These are phyloP conservation scores for Lachnellula hyalina DNA, from an alignment of 2,329 filamentous ascomycete genomes.

Conservation along the genomic window DNA sequence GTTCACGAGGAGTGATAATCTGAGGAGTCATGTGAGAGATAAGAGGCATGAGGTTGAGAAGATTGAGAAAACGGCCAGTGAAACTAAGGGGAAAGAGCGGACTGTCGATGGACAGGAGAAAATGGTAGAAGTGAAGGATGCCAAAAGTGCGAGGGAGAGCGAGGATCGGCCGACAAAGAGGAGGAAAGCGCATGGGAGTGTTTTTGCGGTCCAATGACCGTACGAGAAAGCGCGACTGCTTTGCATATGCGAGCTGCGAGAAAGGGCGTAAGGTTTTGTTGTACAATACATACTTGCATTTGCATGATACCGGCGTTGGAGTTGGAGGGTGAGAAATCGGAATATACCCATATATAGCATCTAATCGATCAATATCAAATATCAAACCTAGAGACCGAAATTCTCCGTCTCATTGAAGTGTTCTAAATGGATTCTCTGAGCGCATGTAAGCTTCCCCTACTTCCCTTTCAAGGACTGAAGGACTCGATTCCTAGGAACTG, in stretches of 20 bases:
- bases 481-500: too few species aligned
- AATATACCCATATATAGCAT: not conserved
- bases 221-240: not conserved
- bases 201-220: not conserved
- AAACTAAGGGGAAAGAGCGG: not conserved
- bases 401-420: too few species aligned
- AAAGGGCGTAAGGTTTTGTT: not conserved
- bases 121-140: not conserved
- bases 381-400: too few species aligned
- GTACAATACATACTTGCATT: not conserved
- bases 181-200: constrained; percentile 1
- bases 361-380: too few species aligned
- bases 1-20: constrained; percentile 25
- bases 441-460: too few species aligned
- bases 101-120: constrained; percentile 1
- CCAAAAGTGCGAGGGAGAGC: not conserved
- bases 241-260: not conserved
- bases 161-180: constrained; percentile 3
- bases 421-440: too few species aligned
- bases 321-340: not conserved
- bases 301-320: not conserved
- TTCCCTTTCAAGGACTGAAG: too few species aligned
- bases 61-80: not conserved
- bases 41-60: constrained; percentile 12
- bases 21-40: constrained; percentile 20